Percentiles rank a stretch among this genome's conserved stretches.
phyloP scores from a whole-genome alignment of 2,329 filamentous ascomycete species.

The Aspergillus novofumigatus region DNA sequence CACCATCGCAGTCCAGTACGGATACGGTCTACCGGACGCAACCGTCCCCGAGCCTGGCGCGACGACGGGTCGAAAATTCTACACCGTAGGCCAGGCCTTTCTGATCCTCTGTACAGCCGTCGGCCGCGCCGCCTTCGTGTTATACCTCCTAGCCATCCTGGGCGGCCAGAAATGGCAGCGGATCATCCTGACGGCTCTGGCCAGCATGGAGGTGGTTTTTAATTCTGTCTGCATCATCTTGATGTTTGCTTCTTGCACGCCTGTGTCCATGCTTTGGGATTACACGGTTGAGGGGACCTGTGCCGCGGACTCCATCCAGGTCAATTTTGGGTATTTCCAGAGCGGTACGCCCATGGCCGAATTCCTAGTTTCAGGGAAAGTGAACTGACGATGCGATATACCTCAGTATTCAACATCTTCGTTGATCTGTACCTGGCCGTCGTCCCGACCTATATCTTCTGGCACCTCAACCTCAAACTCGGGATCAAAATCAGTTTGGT shows the following conservation, averaged over 20 bases:
- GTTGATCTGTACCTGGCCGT: constrained; percentile 24
- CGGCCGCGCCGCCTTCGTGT: constrained; percentile 3
- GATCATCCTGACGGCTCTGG: not conserved
- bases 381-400: not conserved
- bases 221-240: constrained; percentile 22
- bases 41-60: not conserved
- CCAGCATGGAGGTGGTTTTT: constrained; percentile 16
- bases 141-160: constrained; percentile 8
- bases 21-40: not conserved
- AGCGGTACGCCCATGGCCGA: constrained; percentile 15
- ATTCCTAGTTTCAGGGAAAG: no score
- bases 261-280: constrained; percentile 20
- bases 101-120: not conserved
- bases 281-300: constrained; percentile 15
- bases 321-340: constrained; percentile 26
- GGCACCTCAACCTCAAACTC: constrained; percentile 30
- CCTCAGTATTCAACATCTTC: not conserved
- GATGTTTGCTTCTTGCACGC: constrained; percentile 22
- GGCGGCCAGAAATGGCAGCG: not conserved
- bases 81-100: not conserved
- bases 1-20: not conserved
- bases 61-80: not conserved
- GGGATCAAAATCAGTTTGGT: constrained; percentile 28
- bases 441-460: constrained; percentile 27
- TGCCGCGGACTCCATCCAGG: constrained; percentile 18